Percentiles rank a stretch among this genome's conserved stretches.
Evolutionary conservation across 352 stramenopile genomes (phyloP).

Genomic region (Phytophthora syringae): DNA sequence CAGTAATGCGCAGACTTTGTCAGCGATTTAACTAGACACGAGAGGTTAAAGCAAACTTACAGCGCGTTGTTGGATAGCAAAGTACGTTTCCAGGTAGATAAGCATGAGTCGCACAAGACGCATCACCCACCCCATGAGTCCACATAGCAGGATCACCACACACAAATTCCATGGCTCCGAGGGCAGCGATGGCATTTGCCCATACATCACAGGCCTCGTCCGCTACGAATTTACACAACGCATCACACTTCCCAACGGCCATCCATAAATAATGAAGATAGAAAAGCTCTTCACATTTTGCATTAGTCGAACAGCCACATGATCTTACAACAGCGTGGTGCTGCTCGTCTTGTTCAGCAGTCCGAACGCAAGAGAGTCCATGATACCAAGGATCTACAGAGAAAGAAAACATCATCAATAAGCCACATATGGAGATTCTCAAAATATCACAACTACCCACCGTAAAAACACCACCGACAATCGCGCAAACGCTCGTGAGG

Average conservation of each 20-base stretch:
- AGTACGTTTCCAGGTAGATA: conserved; percentile 51
- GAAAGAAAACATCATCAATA: neutral
- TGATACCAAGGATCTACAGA: conserved; percentile 70
- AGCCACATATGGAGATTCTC: neutral
- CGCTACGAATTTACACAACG: conserved; percentile 6
- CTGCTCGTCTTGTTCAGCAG: conserved; percentile 57
- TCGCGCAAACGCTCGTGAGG: conserved; percentile 93
- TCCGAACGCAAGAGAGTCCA: conserved; percentile 67
- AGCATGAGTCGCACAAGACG: conserved; percentile 50
- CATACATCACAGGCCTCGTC: conserved; percentile 14
- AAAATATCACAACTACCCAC: conserved; percentile 42
- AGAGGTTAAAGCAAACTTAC: conserved; percentile 32
- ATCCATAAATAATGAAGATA: conserved; percentile 27
- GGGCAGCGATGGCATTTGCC: conserved; percentile 22
- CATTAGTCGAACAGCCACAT: conserved; percentile 21
- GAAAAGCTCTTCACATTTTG: conserved; percentile 24
- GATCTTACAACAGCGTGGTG: conserved; percentile 48
- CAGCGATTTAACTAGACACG: neutral
- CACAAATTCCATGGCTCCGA: conserved; percentile 72
- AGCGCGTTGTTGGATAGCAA: conserved; percentile 43
- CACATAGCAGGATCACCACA: conserved; percentile 49
- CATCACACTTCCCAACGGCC: neutral
- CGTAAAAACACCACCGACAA: conserved; percentile 93
- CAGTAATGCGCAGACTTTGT: no score
- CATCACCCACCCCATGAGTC: conserved; percentile 49